Evolutionary conservation across 2,329 filamentous ascomycete species (phyloP), one percentile per base, ranked within the genome.

Genomic region (Xylaria sp.): DNA sequence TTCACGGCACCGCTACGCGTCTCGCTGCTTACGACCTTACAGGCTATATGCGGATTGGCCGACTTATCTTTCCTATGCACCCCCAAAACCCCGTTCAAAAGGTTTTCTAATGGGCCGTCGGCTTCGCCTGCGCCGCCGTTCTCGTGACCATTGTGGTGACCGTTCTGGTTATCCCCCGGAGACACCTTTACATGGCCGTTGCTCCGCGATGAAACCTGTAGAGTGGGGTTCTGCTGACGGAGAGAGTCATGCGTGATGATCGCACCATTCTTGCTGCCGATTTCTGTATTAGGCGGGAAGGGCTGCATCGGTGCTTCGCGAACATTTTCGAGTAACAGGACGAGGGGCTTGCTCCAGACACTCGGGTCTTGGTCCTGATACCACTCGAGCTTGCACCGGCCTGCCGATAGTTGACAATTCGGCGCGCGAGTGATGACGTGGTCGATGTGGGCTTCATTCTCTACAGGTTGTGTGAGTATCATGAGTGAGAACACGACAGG

Each of bases 341-440:
- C 70, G 15, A 76, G 62, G 0, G 48, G 56, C 9, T 64, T 67
- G 8, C 46, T 5, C 65, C 63, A 69, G 10, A 65, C 35, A 9
- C 15, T 54, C 40, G 33, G 60, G 15, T 25, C 37, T 37, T 27
- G 69, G 46, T 44, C 62, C 25, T 25, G 56, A 25, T 55, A 62
- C 43, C 58, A 67, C n/a, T 65, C 61, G 2, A 67, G 65, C 2
- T 41, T 69, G 29, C 21, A 76, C 41, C 33, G 40, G 17, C 66
- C 70, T 19, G 75, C 74, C 0, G 72, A 74, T 0, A 78, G 69
- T 3, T 72, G 70, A 9, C 74, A 76, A 65, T 80, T 81, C n/a
- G 79, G 79, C 0, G 77, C 71, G 2, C 71, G 68, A n/a, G 76
- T 71, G 21, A 81, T 75, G 41, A 79, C 72, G 60, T 82, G 80